Evolutionary conservation across 345 rosid genomes (phyloP), one percentile per base, ranked within the genome.

Genomic region (Erodium maritimum): DNA sequence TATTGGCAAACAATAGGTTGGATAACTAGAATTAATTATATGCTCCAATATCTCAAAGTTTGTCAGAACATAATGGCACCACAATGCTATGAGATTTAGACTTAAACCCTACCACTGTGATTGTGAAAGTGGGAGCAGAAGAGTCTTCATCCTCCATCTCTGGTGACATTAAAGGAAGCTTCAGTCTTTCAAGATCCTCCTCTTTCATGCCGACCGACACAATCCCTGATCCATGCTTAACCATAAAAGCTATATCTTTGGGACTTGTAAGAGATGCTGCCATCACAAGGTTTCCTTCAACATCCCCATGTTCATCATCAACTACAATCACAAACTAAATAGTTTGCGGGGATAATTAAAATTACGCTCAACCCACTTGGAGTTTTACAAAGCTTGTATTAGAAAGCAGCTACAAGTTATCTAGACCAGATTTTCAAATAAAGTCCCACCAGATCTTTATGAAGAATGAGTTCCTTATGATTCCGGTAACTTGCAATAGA

Each of bases 211-310:
- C 90, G 9, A 85, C 95, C 0, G 88, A 85, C 48, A 87, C 82
- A 64, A 90, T 87, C 19, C 97, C 95, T 2, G 94, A 87, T 1
- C 97, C 95, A 55, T 81, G 77, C 67, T 67, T 81, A 52, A 87
- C 52, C 79, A 85, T 61, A 59, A 87, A 90, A 3, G 87, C 93
- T n/a, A 85, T 62, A 9, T 77, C 70, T 55, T 61, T 63, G 8
- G 88, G 73, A 70, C 73, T 81, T 10, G 82, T 64, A 52, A 74
- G 76, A 70, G 76, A 58, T 18, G 94, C 95, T 50, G 95, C 79
- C 90, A 78, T 90, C 57, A 87, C 66, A 23, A 90, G 70, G 80
- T 83, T 83, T 62, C 97, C 95, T 83, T 83, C 95, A 66, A 78
- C 69, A 60, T 74, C 68, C 66, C 82, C 87, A 57, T 74, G 72